These are phyloP conservation scores for Nectriaceae sp. DNA, from an alignment of 2,329 filamentous ascomycete species.

Conservation along the genomic window DNA sequence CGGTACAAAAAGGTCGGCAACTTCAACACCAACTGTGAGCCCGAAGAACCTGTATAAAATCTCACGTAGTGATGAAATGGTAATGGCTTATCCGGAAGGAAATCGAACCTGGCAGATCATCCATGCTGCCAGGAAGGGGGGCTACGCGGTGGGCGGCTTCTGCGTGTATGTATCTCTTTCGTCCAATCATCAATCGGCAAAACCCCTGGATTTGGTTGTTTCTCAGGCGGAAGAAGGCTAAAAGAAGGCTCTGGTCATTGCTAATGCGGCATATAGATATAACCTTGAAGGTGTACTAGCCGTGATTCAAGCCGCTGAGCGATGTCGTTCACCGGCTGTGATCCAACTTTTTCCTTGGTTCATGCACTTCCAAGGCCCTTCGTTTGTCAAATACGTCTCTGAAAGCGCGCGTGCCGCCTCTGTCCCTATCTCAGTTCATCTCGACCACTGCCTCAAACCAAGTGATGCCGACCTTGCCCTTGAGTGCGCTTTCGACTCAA, in stretches of 20 bases:
- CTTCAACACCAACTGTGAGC: no score
- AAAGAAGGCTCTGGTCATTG: no score
- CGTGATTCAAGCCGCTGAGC: constrained; percentile 61
- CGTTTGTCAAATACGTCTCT: constrained; percentile 49
- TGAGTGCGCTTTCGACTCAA: constrained; percentile 56
- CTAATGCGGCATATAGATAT: constrained; percentile 42
- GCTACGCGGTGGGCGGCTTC: constrained; percentile 46
- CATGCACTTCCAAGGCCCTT: constrained; percentile 55
- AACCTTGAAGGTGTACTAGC: constrained; percentile 65
- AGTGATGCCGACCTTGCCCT: constrained; percentile 30
- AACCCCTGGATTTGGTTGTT: background rate
- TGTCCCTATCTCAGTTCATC: constrained; percentile 56
- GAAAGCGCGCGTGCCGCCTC: constrained; percentile 49
- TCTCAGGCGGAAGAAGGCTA: no score
- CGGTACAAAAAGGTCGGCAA: no score
- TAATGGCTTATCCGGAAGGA: constrained; percentile 16
- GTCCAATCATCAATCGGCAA: background rate
- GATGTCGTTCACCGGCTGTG: constrained; percentile 59
- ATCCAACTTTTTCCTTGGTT: constrained; percentile 70
- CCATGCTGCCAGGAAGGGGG: constrained; percentile 45
- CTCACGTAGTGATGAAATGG: no score
- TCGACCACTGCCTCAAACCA: constrained; percentile 55
- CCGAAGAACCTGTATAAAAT: no score
- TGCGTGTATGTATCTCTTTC: constrained; percentile 40
- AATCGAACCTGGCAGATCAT: constrained; percentile 40